These are phyloP conservation scores for Myriangium duriaei DNA, from an alignment of 2,329 filamentous ascomycete species.

Conservation along the genomic window DNA sequence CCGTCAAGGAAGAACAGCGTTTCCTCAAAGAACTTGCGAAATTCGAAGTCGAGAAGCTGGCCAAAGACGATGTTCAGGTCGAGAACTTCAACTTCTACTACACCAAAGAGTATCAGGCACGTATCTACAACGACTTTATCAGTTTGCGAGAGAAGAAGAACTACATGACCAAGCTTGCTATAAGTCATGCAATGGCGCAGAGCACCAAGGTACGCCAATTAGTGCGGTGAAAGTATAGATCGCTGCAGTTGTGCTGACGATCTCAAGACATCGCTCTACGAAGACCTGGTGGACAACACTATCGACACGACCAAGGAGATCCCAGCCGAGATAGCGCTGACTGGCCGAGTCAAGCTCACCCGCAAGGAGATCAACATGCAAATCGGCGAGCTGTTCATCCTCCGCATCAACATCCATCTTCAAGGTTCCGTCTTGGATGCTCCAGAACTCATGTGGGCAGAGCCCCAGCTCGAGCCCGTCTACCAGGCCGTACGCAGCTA, in stretches of 20 bases:
- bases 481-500: conserved; percentile 94
- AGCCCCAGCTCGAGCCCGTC: conserved; percentile 90
- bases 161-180: conserved; percentile 96
- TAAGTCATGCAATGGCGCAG: conserved; percentile 88
- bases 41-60: conserved; percentile 84
- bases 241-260: not conserved
- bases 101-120: conserved; percentile 90
- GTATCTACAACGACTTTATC: conserved; percentile 99
- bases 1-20: conserved; percentile 70
- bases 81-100: conserved; percentile 99
- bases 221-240: not conserved
- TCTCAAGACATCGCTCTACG: conserved; percentile 73
- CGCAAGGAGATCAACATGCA: conserved; percentile 97
- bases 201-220: conserved; percentile 62
- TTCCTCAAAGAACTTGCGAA: conserved; percentile 91
- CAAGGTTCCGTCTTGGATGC: conserved; percentile 95
- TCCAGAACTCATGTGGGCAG: conserved; percentile 95
- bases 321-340: conserved; percentile 80
- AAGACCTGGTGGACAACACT: conserved; percentile 86
- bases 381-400: conserved; percentile 94
- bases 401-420: conserved; percentile 94
- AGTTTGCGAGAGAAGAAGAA: conserved; percentile 85
- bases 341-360: conserved; percentile 80
- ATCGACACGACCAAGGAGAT: conserved; percentile 90
- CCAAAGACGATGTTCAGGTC: conserved; percentile 78